Evolutionary conservation across 2,329 filamentous ascomycete species (phyloP).

Genomic region (Chrysoporthe cubensis): DNA sequence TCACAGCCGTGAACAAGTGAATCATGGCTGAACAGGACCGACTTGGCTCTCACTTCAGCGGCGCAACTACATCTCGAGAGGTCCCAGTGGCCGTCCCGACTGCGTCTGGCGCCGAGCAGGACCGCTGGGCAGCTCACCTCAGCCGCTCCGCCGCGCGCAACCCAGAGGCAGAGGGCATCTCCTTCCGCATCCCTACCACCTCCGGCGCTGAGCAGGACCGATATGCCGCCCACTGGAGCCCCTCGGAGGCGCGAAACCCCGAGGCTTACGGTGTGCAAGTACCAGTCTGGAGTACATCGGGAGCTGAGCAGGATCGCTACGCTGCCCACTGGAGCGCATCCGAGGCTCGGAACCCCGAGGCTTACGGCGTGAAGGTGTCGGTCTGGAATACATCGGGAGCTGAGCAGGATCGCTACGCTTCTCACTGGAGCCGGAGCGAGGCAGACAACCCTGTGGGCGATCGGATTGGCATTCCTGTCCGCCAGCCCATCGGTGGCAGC

Average conservation of each 20-base stretch:
- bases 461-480: constrained; percentile 22
- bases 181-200: constrained; percentile 18
- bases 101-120: constrained; percentile 31
- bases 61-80: constrained; percentile 13
- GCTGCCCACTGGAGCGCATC: constrained; percentile 22
- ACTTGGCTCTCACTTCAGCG: constrained; percentile 22
- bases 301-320: constrained; percentile 31
- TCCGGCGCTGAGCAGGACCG: constrained; percentile 28
- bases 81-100: constrained; percentile 18
- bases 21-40: constrained; percentile 34
- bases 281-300: constrained; percentile 28
- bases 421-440: constrained; percentile 26
- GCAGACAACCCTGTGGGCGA: constrained; percentile 26
- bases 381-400: constrained; percentile 29
- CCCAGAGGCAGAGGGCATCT: constrained; percentile 14
- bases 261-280: constrained; percentile 31
- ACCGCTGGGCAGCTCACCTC: constrained; percentile 32
- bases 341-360: constrained; percentile 27
- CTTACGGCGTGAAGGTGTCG: constrained; percentile 29
- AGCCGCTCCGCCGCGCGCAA: constrained; percentile 28
- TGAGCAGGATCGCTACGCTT: constrained; percentile 31
- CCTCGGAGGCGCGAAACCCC: constrained; percentile 23
- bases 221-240: constrained; percentile 23
- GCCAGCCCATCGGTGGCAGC: constrained; percentile 13
- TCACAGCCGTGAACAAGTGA: neutral